Evolutionary conservation across 257 asterid genomes (phyloP), one percentile per base, ranked within the genome.

Genomic region (Fraxinus anomala): DNA sequence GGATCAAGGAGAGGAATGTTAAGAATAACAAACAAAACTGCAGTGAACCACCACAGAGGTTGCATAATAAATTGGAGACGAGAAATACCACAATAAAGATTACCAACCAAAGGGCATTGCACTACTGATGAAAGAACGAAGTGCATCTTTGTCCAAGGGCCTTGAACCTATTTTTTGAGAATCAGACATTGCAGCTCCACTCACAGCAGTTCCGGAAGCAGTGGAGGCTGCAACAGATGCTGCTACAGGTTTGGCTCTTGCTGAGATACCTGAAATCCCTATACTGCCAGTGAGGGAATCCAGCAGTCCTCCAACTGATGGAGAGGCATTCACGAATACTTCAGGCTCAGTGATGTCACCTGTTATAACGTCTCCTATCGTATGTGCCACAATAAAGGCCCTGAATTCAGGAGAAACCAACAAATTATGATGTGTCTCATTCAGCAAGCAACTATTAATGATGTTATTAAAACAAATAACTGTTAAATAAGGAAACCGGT

Each of bases 81-180:
- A 79, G 78, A 83, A 74, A 84, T 80, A 79, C 78, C 82, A 83
- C 33, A 83, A 34, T 72, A 81, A 82, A 79, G 84, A 75, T 77
- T 80, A 90, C 97, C 88, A 80, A 94, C 98, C 99, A 84, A 94
- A 94, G 74, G 99, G 99, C 97, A 94, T 91, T 39, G 98, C 91
- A 71, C 91, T 87, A 76, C 88, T 86, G 80, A 94, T 89, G 86
- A 91, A 94, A 80, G 96, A 88, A 72, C 96, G 89, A 81, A 94
- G 92, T 70, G 82, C 90, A 82, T 94, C 99, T 81, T 91, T 94
- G 85, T 92, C 99, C 75, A 94, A 86, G 59, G 94, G 89, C 84
- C 96, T 89, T 75, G 91, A 89, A 80, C 97, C 97, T 86, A 88
- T 86, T 80, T 83, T 91, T 68, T 97, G 92, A 79, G 85, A 82